Percentiles rank a stretch among this genome's conserved stretches.
Conservation (phyloP, 257 asterid species). For the Knoxia roxburghii region DNA sequence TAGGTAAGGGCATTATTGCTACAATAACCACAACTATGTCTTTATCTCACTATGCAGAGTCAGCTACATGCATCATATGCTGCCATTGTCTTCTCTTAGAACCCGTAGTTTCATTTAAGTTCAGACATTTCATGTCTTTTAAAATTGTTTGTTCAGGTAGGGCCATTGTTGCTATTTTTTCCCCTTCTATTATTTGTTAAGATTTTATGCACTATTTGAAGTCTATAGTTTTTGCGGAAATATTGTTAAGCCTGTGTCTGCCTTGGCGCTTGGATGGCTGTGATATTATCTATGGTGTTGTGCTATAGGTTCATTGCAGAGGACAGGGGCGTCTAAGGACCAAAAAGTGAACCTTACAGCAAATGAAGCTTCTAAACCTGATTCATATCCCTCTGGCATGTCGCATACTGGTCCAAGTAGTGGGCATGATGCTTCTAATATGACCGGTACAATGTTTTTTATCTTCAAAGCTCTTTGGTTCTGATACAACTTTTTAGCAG, state of each 20-base stretch:
- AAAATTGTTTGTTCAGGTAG: too few species aligned
- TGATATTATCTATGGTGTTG: slow-evolving; percentile 6
- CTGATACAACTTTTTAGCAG: background rate
- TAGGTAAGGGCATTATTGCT: slow-evolving; percentile 38
- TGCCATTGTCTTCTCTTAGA: too few species aligned
- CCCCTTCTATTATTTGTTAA: background rate
- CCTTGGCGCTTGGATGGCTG: background rate
- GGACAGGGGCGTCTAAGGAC: slow-evolving; percentile 47
- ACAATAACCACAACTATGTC: too few species aligned
- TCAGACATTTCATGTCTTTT: too few species aligned
- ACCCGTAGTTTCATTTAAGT: too few species aligned
- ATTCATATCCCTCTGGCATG: slow-evolving; percentile 54
- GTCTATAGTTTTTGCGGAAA: background rate
- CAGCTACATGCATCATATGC: too few species aligned
- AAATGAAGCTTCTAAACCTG: slow-evolving; percentile 57
- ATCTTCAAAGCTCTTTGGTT: background rate
- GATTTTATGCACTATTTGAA: background rate
- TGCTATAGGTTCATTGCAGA: slow-evolving; percentile 57
- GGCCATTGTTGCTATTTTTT: too few species aligned
- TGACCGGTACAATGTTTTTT: slow-evolving; percentile 30
- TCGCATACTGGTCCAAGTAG: slow-evolving; percentile 42
- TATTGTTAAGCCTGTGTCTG: background rate
- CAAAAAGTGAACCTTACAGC: slow-evolving; percentile 49
- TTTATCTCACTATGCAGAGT: too few species aligned
- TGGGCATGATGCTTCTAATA: slow-evolving; percentile 57